Base-by-base conservation (phyloP, 2,329 filamentous ascomycete species). In the Pseudogymnoascus sp. region DNA sequence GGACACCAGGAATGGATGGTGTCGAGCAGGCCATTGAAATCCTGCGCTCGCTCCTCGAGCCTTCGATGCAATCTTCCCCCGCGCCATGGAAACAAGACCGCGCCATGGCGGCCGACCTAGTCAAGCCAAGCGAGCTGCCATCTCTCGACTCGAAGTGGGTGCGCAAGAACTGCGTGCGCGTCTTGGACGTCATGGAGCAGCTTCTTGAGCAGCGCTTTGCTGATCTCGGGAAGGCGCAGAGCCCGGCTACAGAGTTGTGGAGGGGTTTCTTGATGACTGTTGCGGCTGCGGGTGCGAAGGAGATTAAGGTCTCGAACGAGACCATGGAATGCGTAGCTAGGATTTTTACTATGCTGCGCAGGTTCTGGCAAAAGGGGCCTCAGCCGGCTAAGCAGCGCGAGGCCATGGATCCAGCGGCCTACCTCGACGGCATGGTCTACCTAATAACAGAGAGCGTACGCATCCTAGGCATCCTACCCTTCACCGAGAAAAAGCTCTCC, bases 81-180 rank as follows among this genome's bases (percentile, higher is more conserved):
- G 77, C 79, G 8, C 73, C 86, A 3, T 97, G 91, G 91, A 86
- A 83, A 60, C 85, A 89, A 65, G 85, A 89, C 64, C 85, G 86
- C 59, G 86, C 90, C 8, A 78, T 85, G 62, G 83, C 88, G 18
- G 74, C 75, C 14, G 76, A 82, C 2, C 73, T 86, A 35, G 65
- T 72, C 32, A 41, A 32, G 75, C 79, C 86, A 0, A 83, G 86
- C n/a, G 91, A 97, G 63, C 77, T 99, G n/a, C 89, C 91, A 5
- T 78, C 86, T 6, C 77, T 97, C 6, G 91, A 97, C 68, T 80
- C 89, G 4, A 91, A 88, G 76, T 99, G 94, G 94, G 79, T 95
- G 11, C 84, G 93, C 60, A 87, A 83, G 62, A 90, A 90, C 64
- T 77, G 88, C 4, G 70, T 76, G 1, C 80, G 79, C 43, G 80